A percentile compares a stretch with the other conserved stretches of the same genome.
Evolutionary conservation across 169 alveolate species (phyloP).

Genomic region (Plasmodium chabaudi): DNA sequence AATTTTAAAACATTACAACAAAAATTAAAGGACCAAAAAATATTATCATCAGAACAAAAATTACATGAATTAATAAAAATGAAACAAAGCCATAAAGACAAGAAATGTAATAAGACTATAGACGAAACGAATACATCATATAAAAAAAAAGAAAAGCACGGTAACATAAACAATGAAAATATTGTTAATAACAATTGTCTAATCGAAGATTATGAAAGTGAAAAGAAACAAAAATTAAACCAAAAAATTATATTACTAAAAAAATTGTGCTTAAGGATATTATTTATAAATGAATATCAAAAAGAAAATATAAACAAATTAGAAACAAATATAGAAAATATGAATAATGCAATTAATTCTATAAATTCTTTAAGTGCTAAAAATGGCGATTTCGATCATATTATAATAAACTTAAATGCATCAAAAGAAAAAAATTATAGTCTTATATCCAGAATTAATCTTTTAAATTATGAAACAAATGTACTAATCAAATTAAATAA

Average conservation of each 20-base stretch:
- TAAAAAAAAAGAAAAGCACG: slow-evolving; percentile 7
- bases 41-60: slow-evolving; percentile 64
- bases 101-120: slow-evolving; percentile 20
- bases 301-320: slow-evolving; percentile 60
- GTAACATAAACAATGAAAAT: background rate
- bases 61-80: slow-evolving; percentile 36
- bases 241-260: slow-evolving; percentile 42
- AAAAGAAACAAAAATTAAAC: slow-evolving; percentile 54
- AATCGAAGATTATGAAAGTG: slow-evolving; percentile 57
- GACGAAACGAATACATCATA: slow-evolving; percentile 7
- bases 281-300: slow-evolving; percentile 73
- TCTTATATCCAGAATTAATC: slow-evolving; percentile 66
- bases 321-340: slow-evolving; percentile 67
- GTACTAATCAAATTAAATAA: slow-evolving; percentile 49
- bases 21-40: slow-evolving; percentile 75
- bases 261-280: slow-evolving; percentile 59
- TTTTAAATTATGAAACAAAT: slow-evolving; percentile 71
- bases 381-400: slow-evolving; percentile 74
- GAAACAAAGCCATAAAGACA: slow-evolving; percentile 36
- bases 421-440: slow-evolving; percentile 75
- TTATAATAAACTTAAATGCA: slow-evolving; percentile 72
- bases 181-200: slow-evolving; percentile 4
- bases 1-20: slow-evolving; percentile 66
- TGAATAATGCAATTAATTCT: slow-evolving; percentile 75
- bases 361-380: slow-evolving; percentile 47